Base-by-base conservation (phyloP, 1,284 basidiomycete species). In the Schizopora paradoxa region DNA sequence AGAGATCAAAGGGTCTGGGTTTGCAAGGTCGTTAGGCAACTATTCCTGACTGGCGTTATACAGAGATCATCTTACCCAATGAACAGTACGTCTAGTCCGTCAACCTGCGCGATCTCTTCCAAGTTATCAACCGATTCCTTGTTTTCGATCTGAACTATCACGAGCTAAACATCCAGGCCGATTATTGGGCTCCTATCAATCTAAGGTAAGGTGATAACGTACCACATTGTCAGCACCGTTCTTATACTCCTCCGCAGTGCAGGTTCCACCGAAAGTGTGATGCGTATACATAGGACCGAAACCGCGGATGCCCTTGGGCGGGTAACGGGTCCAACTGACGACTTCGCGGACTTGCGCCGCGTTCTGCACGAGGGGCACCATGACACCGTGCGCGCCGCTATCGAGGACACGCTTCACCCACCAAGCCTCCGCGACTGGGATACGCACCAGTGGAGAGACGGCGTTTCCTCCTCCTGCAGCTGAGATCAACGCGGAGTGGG, bases 201-300 rank as follows among this genome's bases (percentile, higher is more conserved):
- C 14, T 33, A 31, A 7, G 22, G 21, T 7, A 6, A 31, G 26
- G 14, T 31, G 26, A 3, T 13, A 13, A 33, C 29, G 6, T 23
- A 49, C 37, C 33, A 62, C 45, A 33, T 56, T 53, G 40, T 58
- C 53, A 10, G 60, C 59, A 16, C 54, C 51, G 6, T 45, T 52
- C 32, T 57, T 60, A 47, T 63, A 63, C 19, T 51, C 45, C 36
- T 51, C 29, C 7, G 45, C 25, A 5, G 48, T 41, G 14, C 53
- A 57, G 5, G 49, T 54, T n/a, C 59, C 49, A 5, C 57, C 59
- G 31, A 61, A 61, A 7, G 61, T 48, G 10, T 58, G 58, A 35
- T 62, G 58, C 1, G 61, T 61, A 52, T 58, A 63, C 61, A 63
- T 61, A n/a, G 61, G 62, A 1, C 62, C 62, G 34, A 60, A 63